phyloP scores from a whole-genome alignment of 331 rosid species.

The Erythrophleum ivorense region DNA sequence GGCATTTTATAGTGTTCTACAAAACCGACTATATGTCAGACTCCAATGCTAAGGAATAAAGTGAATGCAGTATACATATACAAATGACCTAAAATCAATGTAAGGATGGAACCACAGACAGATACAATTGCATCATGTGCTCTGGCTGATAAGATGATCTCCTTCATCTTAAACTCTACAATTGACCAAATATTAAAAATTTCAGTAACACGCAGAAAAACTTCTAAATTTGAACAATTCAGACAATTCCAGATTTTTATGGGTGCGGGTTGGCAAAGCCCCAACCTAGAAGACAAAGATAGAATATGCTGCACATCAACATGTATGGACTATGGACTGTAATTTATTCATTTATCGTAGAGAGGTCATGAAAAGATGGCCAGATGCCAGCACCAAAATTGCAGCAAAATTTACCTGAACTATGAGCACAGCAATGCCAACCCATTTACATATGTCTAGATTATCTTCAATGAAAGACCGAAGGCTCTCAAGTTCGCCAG shows the following conservation, averaged over 20 bases:
- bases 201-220: background rate
- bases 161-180: conserved; percentile 18
- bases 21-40: background rate
- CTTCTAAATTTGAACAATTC: background rate
- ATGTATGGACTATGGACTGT: conserved; percentile 1
- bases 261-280: background rate
- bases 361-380: conserved; percentile 30
- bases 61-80: background rate
- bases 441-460: conserved; percentile 77
- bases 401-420: conserved; percentile 67
- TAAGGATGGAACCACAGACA: conserved; percentile 16
- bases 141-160: conserved; percentile 11
- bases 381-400: conserved; percentile 20
- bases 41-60: background rate
- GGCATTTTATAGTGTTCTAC: conserved; percentile 7
- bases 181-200: background rate
- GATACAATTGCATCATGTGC: background rate
- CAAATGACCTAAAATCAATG: conserved; percentile 7
- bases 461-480: conserved; percentile 70
- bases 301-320: conserved; percentile 21
- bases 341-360: conserved; percentile 11
- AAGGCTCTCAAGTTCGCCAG: conserved; percentile 76
- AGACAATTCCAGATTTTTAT: background rate
- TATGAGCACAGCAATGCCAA: conserved; percentile 66
- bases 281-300: conserved; percentile 12